Conservation (phyloP, 1,284 basidiomycete species). For the Ceratobasidium sp. region DNA sequence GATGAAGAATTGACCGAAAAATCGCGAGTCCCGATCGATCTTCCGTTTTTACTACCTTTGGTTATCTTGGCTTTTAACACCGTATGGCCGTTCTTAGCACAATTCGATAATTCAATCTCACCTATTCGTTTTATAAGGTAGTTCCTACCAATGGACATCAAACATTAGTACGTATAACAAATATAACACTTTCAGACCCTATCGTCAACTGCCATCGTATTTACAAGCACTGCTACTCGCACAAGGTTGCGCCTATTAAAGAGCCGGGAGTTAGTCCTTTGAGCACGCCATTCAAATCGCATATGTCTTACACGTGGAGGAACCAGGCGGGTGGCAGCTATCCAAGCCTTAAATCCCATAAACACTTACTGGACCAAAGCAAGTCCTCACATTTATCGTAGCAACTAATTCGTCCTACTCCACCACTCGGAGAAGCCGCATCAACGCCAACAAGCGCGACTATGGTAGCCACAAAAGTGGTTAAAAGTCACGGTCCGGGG, state of each 20-base stretch:
- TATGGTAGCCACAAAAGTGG: slow-evolving; percentile 13
- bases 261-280: neutral
- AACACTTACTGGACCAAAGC: neutral
- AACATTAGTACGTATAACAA: neutral
- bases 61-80: too few relatives aligned
- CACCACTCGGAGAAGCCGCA: slow-evolving; percentile 7
- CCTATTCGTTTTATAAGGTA: neutral
- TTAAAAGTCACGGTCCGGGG: neutral
- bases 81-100: too few relatives aligned
- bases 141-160: neutral
- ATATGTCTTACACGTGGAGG: slow-evolving; percentile 2
- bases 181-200: too few relatives aligned
- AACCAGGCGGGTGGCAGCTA: slow-evolving; percentile 12
- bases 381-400: slow-evolving; percentile 16
- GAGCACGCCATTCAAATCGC: slow-evolving; percentile 2
- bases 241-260: slow-evolving; percentile 3
- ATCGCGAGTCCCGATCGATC: too few relatives aligned
- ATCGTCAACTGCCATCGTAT: too few relatives aligned
- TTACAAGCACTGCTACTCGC: slow-evolving; percentile 6
- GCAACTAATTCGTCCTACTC: slow-evolving; percentile 9
- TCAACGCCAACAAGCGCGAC: slow-evolving; percentile 15
- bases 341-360: neutral
- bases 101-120: too few relatives aligned
- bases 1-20: too few relatives aligned
- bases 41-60: too few relatives aligned